Evolutionary conservation across 805 yeast genomes (phyloP), one percentile per base, ranked within the genome.

Genomic region (Pichia eremophila): DNA sequence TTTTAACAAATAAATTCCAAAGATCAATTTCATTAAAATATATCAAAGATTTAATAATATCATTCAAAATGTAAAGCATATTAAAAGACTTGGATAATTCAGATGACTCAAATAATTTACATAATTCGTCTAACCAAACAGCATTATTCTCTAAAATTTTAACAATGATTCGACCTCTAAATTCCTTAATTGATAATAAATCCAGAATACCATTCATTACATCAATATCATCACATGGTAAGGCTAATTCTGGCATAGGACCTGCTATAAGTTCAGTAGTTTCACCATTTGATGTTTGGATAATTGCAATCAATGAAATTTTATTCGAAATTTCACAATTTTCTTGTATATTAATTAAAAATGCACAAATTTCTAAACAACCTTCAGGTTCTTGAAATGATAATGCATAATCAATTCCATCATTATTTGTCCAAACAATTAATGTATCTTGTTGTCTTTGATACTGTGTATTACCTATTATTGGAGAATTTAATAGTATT

Each of bases 371-470:
- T 8, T 80, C 77, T 12, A 85, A 77, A 64, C 99, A 91, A 0
- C 97, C 98, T 41, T 83, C 84, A 35, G 86, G 80, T 57, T 89
- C 97, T 63, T 91, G 96, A 63, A 91, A 91, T 41, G 95, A 84
- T 25, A 91, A 70, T 2, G 98, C 98, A 53, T 87, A 78, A 63
- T 88, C 95, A 46, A 73, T 74, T 8, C 83, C 79, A 18, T 75
- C 72, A 3, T 67, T 57, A 58, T 87, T 96, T 10, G 95, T 85
- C 98, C 98, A 91, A 19, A 91, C 96, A 10, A 91, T 87, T 43
- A 91, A 69, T 0, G 97, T 89, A 49, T 89, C 97, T 60, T 89
- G 96, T 59, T 93, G 98, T 58, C 95, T 76, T 61, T 91, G 97
- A 61, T 85, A 91, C 55, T 85, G 95, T 4, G 81, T 82, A 29